Conservation (phyloP, 805 yeast genomes). For the Cyberlindnera xishuangbannaensis region DNA sequence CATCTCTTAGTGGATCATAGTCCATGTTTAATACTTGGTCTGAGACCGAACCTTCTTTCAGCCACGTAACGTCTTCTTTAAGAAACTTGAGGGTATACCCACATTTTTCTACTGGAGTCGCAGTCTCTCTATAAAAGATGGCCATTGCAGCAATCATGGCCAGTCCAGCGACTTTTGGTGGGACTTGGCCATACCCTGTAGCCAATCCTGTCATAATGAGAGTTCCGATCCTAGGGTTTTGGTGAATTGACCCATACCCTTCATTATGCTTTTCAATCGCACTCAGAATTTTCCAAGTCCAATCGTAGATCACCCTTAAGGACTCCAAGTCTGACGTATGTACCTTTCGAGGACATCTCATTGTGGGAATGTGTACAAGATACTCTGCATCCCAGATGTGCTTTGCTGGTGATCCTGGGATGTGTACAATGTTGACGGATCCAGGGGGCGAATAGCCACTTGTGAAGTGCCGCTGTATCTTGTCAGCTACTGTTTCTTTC, state of each 20-base stretch:
- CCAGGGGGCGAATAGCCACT: slow-evolving; percentile 24
- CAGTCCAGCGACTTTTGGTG: slow-evolving; percentile 27
- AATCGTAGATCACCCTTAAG: slow-evolving; percentile 30
- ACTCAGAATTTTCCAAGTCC: slow-evolving; percentile 31
- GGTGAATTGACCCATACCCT: too few relatives aligned
- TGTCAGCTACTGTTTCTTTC: slow-evolving; percentile 22
- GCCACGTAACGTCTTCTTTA: slow-evolving; percentile 7
- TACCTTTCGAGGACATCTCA: slow-evolving; percentile 30
- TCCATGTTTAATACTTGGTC: neutral
- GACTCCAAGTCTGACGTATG: slow-evolving; percentile 7
- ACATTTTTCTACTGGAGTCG: slow-evolving; percentile 5
- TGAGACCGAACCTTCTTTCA: neutral
- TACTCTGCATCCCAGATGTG: slow-evolving; percentile 26
- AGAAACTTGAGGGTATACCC: slow-evolving; percentile 6
- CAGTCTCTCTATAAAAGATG: slow-evolving; percentile 15
- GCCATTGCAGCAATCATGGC: slow-evolving; percentile 33
- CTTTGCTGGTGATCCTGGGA: slow-evolving; percentile 11
- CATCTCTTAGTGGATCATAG: slow-evolving; percentile 3
- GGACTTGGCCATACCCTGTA: slow-evolving; percentile 35
- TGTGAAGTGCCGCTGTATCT: slow-evolving; percentile 17
- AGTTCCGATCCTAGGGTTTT: slow-evolving; percentile 1
- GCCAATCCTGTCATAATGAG: slow-evolving; percentile 34
- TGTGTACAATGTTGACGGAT: slow-evolving; percentile 1
- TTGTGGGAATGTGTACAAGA: slow-evolving; percentile 34
- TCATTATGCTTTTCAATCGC: slow-evolving; percentile 6